Evolutionary conservation across 768 basidiomycete species (phyloP).

Genomic region (Hypholoma sublateritium): DNA sequence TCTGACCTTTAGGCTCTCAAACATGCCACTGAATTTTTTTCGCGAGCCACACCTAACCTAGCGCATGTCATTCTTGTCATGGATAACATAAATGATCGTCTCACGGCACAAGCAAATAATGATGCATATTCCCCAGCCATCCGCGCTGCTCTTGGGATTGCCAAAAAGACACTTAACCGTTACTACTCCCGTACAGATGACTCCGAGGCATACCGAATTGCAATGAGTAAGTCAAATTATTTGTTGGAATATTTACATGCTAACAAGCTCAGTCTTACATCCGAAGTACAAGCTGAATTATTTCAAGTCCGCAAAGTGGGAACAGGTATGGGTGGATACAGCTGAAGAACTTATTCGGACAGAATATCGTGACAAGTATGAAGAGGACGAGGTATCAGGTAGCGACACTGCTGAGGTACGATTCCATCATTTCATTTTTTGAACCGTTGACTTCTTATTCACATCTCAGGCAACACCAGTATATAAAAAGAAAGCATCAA

Average conservation of each 20-base stretch:
- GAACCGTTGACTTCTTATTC: no score
- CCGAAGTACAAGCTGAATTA: conserved; percentile 24
- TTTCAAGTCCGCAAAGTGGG: conserved; percentile 21
- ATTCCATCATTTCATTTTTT: no score
- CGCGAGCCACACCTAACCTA: conserved; percentile 5
- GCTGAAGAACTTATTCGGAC: conserved; percentile 15
- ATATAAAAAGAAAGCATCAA: neutral
- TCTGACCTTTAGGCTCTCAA: conserved; percentile 3
- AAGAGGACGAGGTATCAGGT: neutral
- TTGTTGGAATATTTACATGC: neutral
- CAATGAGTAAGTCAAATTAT: conserved; percentile 32
- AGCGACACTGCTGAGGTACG: no score
- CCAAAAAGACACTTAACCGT: conserved; percentile 27
- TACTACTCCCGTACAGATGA: conserved; percentile 32
- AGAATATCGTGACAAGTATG: conserved; percentile 10
- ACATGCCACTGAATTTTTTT: conserved; percentile 9
- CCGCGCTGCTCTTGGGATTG: conserved; percentile 20
- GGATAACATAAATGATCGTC: conserved; percentile 10
- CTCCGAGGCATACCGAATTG: conserved; percentile 32
- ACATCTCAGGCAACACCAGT: no score
- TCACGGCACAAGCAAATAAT: conserved; percentile 1
- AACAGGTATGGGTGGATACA: conserved; percentile 20
- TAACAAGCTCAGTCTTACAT: conserved; percentile 18
- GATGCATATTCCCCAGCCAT: conserved; percentile 16
- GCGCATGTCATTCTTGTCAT: conserved; percentile 13